phyloP scores from a whole-genome alignment of 2,329 filamentous ascomycete genomes.

The Nothophaeocryptopus gaeumannii region DNA sequence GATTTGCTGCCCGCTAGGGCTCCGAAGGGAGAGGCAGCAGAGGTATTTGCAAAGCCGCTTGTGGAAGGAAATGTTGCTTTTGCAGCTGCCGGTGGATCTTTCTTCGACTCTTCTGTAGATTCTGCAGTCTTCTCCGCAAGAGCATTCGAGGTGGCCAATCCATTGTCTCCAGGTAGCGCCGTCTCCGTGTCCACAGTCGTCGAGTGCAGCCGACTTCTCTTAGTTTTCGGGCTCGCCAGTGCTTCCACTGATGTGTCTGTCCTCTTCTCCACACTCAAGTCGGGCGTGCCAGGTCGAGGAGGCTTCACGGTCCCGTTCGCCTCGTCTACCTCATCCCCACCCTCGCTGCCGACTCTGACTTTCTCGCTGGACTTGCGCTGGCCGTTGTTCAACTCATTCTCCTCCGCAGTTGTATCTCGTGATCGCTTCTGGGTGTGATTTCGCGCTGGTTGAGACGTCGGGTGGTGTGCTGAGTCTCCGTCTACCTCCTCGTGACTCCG shows the following conservation, averaged over 20 bases:
- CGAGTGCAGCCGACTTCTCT: conserved; percentile 41
- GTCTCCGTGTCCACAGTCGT: conserved; percentile 32
- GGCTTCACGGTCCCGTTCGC: conserved; percentile 27
- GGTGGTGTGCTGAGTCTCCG: conserved; percentile 35
- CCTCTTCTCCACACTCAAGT: conserved; percentile 16
- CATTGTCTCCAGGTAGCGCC: conserved; percentile 7
- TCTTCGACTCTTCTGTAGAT: conserved; percentile 17
- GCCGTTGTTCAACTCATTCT: conserved; percentile 33
- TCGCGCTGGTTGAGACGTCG: conserved; percentile 35
- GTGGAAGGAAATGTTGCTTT: conserved; percentile 21
- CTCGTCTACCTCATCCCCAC: conserved; percentile 23
- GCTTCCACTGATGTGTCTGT: conserved; percentile 21
- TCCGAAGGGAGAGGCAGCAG: conserved; percentile 49
- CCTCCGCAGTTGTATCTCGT: conserved; percentile 42
- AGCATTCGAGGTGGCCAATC: not conserved
- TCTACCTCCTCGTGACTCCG: conserved; percentile 47
- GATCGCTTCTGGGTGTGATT: conserved; percentile 48
- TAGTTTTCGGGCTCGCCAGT: conserved; percentile 48
- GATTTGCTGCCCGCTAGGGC: conserved; percentile 40
- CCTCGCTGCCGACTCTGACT: conserved; percentile 28
- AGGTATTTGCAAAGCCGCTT: conserved; percentile 47
- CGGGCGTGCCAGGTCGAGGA: conserved; percentile 23
- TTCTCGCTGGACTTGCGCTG: conserved; percentile 35
- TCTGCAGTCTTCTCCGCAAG: conserved; percentile 13
- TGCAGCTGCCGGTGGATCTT: conserved; percentile 18